Percentiles rank a stretch among this genome's conserved stretches.
phyloP scores from a whole-genome alignment of 2,329 filamentous ascomycete species.

The Cladophialophora bantiana region DNA sequence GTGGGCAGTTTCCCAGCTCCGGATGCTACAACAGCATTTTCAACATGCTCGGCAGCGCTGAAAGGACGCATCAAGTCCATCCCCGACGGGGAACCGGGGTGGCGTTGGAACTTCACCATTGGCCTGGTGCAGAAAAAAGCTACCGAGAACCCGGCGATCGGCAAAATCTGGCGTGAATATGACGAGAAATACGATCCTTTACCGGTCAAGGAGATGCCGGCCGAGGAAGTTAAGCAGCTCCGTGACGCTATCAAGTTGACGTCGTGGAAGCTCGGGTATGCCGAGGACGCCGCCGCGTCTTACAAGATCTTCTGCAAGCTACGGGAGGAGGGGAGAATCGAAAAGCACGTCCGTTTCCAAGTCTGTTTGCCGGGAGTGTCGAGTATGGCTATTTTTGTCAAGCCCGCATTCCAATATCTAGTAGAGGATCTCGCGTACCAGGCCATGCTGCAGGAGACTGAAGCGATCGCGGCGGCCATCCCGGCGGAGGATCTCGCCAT shows the following conservation, averaged over 20 bases:
- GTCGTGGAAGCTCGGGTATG: constrained; percentile 40
- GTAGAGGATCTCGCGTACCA: constrained; percentile 22
- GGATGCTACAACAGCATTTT: constrained; percentile 14
- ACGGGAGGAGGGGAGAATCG: constrained; percentile 39
- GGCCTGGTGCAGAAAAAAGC: constrained; percentile 21
- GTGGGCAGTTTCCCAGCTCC: constrained; percentile 17
- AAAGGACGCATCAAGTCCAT: constrained; percentile 3
- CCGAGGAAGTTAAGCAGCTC: constrained; percentile 6
- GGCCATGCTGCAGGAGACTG: constrained; percentile 13
- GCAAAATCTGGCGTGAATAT: constrained; percentile 18
- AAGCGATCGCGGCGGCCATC: constrained; percentile 7
- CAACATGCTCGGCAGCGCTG: not conserved
- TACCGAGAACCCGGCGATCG: constrained; percentile 17
- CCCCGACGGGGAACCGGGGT: constrained; percentile 13
- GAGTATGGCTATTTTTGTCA: constrained; percentile 20
- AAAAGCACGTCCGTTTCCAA: constrained; percentile 43
- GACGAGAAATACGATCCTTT: constrained; percentile 16
- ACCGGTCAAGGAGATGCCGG: constrained; percentile 15
- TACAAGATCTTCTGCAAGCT: constrained; percentile 42
- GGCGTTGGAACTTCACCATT: constrained; percentile 25
- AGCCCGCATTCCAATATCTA: constrained; percentile 17
- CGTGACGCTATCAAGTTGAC: constrained; percentile 6
- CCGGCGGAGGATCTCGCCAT: constrained; percentile 14
- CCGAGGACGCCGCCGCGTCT: constrained; percentile 41
- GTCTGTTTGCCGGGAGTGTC: constrained; percentile 43